phyloP scores from a whole-genome alignment of 805 yeast species.

The Lipomyces spencermartinsiae region DNA sequence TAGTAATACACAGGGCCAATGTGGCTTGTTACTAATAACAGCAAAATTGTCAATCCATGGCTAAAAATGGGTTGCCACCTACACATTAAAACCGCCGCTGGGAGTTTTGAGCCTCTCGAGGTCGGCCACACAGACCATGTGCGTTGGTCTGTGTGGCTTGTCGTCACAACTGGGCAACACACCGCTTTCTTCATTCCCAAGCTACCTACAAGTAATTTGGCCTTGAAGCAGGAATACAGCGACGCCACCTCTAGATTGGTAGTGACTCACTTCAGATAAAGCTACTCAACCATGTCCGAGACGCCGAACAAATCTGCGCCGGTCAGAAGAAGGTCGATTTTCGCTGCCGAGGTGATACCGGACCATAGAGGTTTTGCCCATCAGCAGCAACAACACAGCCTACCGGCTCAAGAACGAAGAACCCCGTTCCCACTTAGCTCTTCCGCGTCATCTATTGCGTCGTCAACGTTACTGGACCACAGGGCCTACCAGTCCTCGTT shows the following conservation, averaged over 20 bases:
- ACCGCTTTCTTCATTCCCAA: not conserved
- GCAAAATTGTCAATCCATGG: not conserved
- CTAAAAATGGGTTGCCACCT: too few relatives aligned
- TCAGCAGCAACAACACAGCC: slow-evolving; percentile 19
- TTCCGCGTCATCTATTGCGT: slow-evolving; percentile 25
- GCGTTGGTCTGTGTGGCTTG: not conserved
- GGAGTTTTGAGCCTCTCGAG: not conserved
- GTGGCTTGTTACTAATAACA: not conserved
- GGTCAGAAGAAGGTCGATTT: slow-evolving; percentile 22
- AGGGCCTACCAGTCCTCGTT: slow-evolving; percentile 21
- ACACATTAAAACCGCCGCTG: not conserved
- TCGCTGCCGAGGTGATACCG: slow-evolving; percentile 24
- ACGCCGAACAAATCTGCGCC: slow-evolving; percentile 7
- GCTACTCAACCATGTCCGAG: not conserved
- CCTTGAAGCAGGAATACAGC: not conserved
- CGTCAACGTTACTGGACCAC: slow-evolving; percentile 31
- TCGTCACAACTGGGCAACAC: not conserved
- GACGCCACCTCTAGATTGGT: not conserved
- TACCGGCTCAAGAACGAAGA: not conserved
- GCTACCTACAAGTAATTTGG: not conserved
- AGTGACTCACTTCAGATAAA: not conserved
- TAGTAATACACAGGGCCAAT: not conserved
- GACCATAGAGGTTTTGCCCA: slow-evolving; percentile 20
- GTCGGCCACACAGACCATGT: not conserved
- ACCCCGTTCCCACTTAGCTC: slow-evolving; percentile 3